phyloP scores from a whole-genome alignment of 441 rosid genomes.

The Eruca vesicaria region DNA sequence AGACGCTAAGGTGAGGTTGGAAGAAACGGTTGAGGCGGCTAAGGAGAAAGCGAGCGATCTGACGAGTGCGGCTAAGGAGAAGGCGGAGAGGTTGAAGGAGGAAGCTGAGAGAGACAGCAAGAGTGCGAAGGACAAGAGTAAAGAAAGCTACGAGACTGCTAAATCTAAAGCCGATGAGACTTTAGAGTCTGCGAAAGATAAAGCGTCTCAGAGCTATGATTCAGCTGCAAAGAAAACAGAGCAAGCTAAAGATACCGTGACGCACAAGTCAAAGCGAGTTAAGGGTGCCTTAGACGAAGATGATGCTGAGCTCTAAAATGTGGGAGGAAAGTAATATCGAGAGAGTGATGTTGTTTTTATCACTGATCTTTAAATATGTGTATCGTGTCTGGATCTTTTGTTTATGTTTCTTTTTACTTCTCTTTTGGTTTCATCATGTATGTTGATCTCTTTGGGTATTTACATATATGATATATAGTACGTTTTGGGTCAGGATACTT shows the following conservation, averaged over 20 bases:
- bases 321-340: background rate
- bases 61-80: slow-evolving; percentile 36
- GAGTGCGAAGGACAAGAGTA: slow-evolving; percentile 20
- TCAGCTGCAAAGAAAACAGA: slow-evolving; percentile 27
- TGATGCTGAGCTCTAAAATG: slow-evolving; percentile 25
- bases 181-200: slow-evolving; percentile 35
- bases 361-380: slow-evolving; percentile 1
- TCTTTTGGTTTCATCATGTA: background rate
- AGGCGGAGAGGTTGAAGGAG: slow-evolving; percentile 32
- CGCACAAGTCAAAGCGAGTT: slow-evolving; percentile 20
- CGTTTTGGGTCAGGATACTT: background rate
- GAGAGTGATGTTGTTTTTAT: background rate
- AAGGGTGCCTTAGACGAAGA: slow-evolving; percentile 16
- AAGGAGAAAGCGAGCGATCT: slow-evolving; percentile 38
- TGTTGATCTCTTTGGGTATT: slow-evolving; percentile 4
- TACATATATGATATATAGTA: background rate
- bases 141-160: slow-evolving; percentile 29
- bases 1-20: slow-evolving; percentile 25
- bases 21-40: slow-evolving; percentile 28
- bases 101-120: slow-evolving; percentile 23
- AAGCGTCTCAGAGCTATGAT: slow-evolving; percentile 29
- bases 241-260: slow-evolving; percentile 24
- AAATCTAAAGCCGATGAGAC: slow-evolving; percentile 42
- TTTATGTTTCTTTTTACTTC: background rate
- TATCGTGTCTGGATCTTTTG: background rate